A percentile compares a stretch with the other conserved stretches of the same genome.
phyloP scores from a whole-genome alignment of 2,329 filamentous ascomycete genomes.

The Simplicillium sp. region DNA sequence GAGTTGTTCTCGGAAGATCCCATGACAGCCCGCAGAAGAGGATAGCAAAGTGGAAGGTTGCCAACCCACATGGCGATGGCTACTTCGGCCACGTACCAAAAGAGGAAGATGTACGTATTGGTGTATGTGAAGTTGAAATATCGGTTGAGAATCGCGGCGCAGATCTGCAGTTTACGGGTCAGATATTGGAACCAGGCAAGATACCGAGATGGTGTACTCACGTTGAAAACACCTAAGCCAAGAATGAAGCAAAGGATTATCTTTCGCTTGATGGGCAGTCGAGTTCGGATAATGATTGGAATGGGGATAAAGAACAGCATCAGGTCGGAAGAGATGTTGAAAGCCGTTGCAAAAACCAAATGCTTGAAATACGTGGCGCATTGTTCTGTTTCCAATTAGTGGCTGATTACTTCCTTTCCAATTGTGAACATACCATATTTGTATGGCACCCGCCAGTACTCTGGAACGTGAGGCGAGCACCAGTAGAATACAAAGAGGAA shows the following conservation, averaged over 20 bases:
- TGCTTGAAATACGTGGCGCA: constrained; percentile 37
- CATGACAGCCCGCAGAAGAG: constrained; percentile 37
- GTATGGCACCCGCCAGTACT: constrained; percentile 42
- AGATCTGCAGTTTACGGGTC: constrained; percentile 26
- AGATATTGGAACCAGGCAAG: not conserved
- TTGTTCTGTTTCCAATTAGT: constrained; percentile 18
- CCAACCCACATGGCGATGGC: constrained; percentile 50
- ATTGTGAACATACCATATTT: constrained; percentile 10
- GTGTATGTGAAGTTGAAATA: constrained; percentile 50
- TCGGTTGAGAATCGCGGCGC: constrained; percentile 50
- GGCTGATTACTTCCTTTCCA: constrained; percentile 9
- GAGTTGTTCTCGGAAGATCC: constrained; percentile 12
- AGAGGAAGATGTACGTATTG: constrained; percentile 45
- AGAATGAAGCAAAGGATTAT: constrained; percentile 44
- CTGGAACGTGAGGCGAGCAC: constrained; percentile 36
- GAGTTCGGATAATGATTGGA: constrained; percentile 30
- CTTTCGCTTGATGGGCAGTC: constrained; percentile 34
- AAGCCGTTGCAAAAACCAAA: constrained; percentile 34
- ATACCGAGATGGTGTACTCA: constrained; percentile 8
- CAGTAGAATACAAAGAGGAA: constrained; percentile 42
- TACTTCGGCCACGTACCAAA: constrained; percentile 52
- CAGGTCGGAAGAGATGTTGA: constrained; percentile 36
- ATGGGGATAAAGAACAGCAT: constrained; percentile 34
- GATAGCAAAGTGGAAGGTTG: constrained; percentile 52
- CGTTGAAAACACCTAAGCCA: constrained; percentile 41